A percentile compares a stretch with the other conserved stretches of the same genome.
These are phyloP conservation scores for Cercospora sp. DNA, from an alignment of 2,329 filamentous ascomycete species.

Conservation along the genomic window DNA sequence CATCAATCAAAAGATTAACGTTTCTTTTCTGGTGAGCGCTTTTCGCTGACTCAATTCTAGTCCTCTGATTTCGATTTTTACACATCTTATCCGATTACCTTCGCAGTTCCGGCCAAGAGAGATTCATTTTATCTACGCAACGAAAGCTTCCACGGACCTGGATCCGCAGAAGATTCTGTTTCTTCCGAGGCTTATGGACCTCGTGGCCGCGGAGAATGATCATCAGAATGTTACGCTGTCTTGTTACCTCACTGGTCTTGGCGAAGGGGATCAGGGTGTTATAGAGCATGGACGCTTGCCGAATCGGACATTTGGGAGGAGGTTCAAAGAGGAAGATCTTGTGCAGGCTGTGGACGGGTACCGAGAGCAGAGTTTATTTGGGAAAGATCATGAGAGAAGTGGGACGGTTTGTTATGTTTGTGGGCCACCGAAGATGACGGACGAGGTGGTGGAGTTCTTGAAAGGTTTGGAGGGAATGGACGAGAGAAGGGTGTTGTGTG, in stretches of 20 bases:
- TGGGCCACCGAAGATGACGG: slow-evolving; percentile 52
- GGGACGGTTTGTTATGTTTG: slow-evolving; percentile 51
- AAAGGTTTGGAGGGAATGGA: slow-evolving; percentile 42
- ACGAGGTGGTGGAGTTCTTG: slow-evolving; percentile 47
- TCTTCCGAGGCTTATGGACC: slow-evolving; percentile 46
- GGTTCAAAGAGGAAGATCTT: slow-evolving; percentile 40
- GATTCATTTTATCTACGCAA: slow-evolving; percentile 66
- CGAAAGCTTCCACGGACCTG: slow-evolving; percentile 42
- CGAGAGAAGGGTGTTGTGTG: slow-evolving; percentile 46
- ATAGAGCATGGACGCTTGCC: slow-evolving; percentile 36
- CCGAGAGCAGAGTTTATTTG: slow-evolving; percentile 24
- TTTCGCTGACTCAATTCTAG: no score
- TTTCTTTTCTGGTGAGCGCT: no score
- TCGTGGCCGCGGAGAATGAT: slow-evolving; percentile 28
- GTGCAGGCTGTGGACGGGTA: slow-evolving; percentile 41
- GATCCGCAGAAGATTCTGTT: slow-evolving; percentile 47
- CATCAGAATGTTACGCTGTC: slow-evolving; percentile 31
- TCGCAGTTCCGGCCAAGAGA: slow-evolving; percentile 37
- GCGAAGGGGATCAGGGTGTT: slow-evolving; percentile 23
- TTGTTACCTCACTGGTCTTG: slow-evolving; percentile 36
- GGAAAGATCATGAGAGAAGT: slow-evolving; percentile 40
- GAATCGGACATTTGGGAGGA: slow-evolving; percentile 34
- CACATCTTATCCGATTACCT: slow-evolving; percentile 49
- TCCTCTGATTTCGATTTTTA: slow-evolving; percentile 73
- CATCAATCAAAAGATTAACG: no score